Evolutionary conservation across 805 yeast genomes (phyloP).

Genomic region (Kuraishia molischiana): DNA sequence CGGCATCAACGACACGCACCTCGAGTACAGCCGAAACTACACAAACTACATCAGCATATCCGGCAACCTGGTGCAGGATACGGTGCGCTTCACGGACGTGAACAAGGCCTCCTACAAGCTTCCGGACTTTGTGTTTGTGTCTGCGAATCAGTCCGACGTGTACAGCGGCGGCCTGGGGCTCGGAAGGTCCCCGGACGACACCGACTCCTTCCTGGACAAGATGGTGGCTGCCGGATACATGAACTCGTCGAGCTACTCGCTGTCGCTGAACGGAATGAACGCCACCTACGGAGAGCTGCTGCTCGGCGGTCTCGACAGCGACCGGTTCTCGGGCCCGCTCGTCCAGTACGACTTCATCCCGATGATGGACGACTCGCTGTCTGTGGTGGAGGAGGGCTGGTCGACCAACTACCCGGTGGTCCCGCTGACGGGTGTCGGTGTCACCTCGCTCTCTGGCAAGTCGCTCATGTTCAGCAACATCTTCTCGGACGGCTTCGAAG

Average conservation of each 20-base stretch:
- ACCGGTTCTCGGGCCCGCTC: conserved; percentile 34
- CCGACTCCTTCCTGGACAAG: conserved; percentile 21
- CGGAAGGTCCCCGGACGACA: conserved; percentile 20
- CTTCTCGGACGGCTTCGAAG: conserved; percentile 28
- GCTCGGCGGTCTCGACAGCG: conserved; percentile 50
- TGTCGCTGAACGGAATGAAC: conserved; percentile 24
- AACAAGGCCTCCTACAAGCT: neutral
- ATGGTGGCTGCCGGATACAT: conserved; percentile 21
- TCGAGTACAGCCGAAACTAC: conserved; percentile 6
- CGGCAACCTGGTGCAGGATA: conserved; percentile 17
- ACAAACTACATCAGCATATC: conserved; percentile 12
- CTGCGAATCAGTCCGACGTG: conserved; percentile 25
- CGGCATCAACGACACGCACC: conserved; percentile 5
- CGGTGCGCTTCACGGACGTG: conserved; percentile 5
- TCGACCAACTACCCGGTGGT: conserved; percentile 25
- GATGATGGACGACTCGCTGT: conserved; percentile 12
- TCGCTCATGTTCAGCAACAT: conserved; percentile 18
- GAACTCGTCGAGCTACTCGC: conserved; percentile 31
- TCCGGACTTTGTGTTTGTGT: conserved; percentile 17
- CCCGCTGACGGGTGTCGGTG: conserved; percentile 34
- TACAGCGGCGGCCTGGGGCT: conserved; percentile 36
- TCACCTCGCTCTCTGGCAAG: conserved; percentile 22
- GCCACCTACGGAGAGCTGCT: conserved; percentile 26
- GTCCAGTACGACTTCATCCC: conserved; percentile 42
- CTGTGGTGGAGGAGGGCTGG: conserved; percentile 17